Evolutionary conservation across 176 grass and related monocot species (phyloP).

Genomic region (Saccharum spontaneum): DNA sequence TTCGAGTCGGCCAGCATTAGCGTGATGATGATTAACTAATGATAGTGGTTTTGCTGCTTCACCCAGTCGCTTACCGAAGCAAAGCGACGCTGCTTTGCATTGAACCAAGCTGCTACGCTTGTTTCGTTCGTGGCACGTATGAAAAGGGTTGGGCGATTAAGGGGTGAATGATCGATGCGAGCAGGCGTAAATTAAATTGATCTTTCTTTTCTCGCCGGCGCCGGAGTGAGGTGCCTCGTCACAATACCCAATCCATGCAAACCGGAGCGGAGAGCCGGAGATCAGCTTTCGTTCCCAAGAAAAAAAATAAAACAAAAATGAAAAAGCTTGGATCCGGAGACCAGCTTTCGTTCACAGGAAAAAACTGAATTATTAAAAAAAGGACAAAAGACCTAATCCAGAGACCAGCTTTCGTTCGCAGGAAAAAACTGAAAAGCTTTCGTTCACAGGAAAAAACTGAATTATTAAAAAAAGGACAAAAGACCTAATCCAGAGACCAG

Average conservation of each 20-base stretch:
- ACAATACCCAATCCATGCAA: neutral
- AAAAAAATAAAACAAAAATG: neutral
- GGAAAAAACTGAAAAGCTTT: no score
- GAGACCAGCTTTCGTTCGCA: no score
- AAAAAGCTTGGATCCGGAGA: no score
- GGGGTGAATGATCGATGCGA: neutral
- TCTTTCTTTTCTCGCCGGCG: neutral
- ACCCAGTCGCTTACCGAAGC: conserved; percentile 7
- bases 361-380: neutral
- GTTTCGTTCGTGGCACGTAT: neutral
- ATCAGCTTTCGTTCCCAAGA: neutral
- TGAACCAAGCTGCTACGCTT: neutral
- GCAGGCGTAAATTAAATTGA: neutral
- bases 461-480: no score
- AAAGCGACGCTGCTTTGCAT: neutral
- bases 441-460: no score
- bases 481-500: no score
- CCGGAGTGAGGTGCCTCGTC: neutral
- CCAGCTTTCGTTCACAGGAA: no score
- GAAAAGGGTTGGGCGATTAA: neutral
- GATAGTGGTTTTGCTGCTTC: neutral
- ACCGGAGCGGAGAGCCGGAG: neutral
- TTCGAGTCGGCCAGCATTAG: conserved; percentile 45
- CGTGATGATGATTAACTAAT: conserved; percentile 38
- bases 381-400: neutral